Conservation (phyloP, 371 early-diverging fungal genomes). For the Rhizopus sp. region DNA sequence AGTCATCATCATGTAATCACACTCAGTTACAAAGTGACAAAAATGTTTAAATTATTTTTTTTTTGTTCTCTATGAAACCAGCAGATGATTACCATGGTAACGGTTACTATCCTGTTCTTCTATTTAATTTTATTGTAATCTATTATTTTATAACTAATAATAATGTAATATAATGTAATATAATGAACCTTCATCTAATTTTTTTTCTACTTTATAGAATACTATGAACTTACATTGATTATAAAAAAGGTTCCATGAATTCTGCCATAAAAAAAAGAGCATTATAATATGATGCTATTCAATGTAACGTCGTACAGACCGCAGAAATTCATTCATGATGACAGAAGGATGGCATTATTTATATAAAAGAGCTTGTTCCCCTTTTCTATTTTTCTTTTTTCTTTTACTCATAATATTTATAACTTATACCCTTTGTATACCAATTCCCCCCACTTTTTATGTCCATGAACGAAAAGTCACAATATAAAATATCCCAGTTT, state of each 20-base stretch:
- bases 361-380: conserved; percentile 2
- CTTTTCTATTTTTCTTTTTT: conserved; percentile 7
- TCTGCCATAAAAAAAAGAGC: neutral
- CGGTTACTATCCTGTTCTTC: neutral
- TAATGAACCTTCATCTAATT: neutral
- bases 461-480: conserved; percentile 11
- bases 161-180: neutral
- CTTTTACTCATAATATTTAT: neutral
- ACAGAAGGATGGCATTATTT: conserved; percentile 3
- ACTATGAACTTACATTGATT: neutral
- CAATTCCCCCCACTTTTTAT: neutral
- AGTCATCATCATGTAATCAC: conserved; percentile 8
- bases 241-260: neutral
- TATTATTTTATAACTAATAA: neutral
- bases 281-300: conserved; percentile 13
- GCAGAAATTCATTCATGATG: conserved; percentile 5
- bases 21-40: neutral
- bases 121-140: neutral
- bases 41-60: neutral
- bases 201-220: neutral
- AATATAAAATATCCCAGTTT: conserved; percentile 25
- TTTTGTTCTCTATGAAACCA: conserved; percentile 13
- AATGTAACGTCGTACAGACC: conserved; percentile 18
- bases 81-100: conserved; percentile 15
- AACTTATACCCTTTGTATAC: neutral